Base-by-base conservation (phyloP, 106 monocot genomes). In the Phalaenopsis aphrodite region DNA sequence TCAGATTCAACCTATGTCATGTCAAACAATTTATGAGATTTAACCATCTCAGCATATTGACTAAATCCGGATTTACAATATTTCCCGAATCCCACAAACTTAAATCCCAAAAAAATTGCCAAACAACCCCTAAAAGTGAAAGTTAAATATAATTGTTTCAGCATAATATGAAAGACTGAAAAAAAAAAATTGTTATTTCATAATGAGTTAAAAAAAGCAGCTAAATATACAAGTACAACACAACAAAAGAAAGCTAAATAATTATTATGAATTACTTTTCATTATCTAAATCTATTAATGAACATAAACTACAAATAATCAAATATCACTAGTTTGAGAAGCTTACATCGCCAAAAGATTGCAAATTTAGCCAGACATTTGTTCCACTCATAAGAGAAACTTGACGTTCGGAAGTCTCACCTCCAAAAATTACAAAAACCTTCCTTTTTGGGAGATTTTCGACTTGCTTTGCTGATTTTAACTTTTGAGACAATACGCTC, bases 301-400 rank as follows among this genome's bases (percentile, higher is more conserved):
- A 75, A 21, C 10, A n/a, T 1, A 17, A 41, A 10, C 41, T 52
- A 45, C 42, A 38, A 69, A 38, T 38, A 71, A 1, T 39, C 42
- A 69, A 69, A 38, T 38, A 71, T 3, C 72, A 76, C 18, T 23
- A 69, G 56, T 47, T 41, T 42, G 80, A 37, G n/a, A 68, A 24
- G 46, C 85, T 93, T 89, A 96, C 96, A 90, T 96, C 93, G 82
- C 87, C 78, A 84, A 88, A 93, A 78, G 77, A 69, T 90, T 93
- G 93, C 84, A 96, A 87, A 81, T 96, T 96, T 72, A 96, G 91
- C 96, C 95, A 95, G 10, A 95, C 88, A 88, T 96, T 96, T 74
- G 96, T 96, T 75, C 96, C 96, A 79, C 96, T 96, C 96, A 96
- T 96, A 48, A 96, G 93, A 78, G 96, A 96, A 68, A 96, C 96